phyloP scores from a whole-genome alignment of 176 grass and related monocot species.

The Ensete glaucum region DNA sequence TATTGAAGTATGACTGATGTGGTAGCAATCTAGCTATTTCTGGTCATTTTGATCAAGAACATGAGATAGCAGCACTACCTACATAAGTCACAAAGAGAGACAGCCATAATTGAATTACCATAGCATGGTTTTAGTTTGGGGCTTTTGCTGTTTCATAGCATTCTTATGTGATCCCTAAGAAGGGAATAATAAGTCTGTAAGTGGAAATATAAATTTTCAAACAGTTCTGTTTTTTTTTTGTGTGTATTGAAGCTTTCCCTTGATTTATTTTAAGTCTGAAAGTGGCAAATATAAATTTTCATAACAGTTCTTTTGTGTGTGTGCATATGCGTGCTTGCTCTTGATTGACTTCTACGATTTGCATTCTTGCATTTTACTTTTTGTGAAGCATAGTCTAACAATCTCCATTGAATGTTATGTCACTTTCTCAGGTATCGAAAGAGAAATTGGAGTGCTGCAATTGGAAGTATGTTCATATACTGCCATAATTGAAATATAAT shows the following conservation, averaged over 20 bases:
- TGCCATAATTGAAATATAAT: neutral
- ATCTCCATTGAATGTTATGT: slow-evolving; percentile 14
- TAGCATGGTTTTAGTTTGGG: neutral
- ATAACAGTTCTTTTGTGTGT: neutral
- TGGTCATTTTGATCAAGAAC: neutral
- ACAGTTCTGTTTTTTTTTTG: neutral
- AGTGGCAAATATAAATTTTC: neutral
- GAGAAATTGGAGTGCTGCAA: slow-evolving; percentile 65
- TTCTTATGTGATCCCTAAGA: neutral
- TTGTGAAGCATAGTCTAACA: slow-evolving; percentile 9
- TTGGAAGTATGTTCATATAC: slow-evolving; percentile 50
- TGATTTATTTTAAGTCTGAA: neutral
- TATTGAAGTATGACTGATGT: neutral
- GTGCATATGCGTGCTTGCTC: neutral
- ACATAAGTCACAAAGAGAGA: neutral
- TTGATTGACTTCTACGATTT: neutral
- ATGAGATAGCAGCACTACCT: neutral
- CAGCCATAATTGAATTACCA: neutral
- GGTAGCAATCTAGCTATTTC: neutral
- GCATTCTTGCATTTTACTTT: neutral
- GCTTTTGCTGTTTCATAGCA: neutral
- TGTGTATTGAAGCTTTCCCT: neutral
- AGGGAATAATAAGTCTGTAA: neutral
- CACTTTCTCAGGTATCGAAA: slow-evolving; percentile 49
- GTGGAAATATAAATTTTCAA: neutral